Conservation (phyloP, 2,329 filamentous ascomycete species). For the Diaporthe ampelina region DNA sequence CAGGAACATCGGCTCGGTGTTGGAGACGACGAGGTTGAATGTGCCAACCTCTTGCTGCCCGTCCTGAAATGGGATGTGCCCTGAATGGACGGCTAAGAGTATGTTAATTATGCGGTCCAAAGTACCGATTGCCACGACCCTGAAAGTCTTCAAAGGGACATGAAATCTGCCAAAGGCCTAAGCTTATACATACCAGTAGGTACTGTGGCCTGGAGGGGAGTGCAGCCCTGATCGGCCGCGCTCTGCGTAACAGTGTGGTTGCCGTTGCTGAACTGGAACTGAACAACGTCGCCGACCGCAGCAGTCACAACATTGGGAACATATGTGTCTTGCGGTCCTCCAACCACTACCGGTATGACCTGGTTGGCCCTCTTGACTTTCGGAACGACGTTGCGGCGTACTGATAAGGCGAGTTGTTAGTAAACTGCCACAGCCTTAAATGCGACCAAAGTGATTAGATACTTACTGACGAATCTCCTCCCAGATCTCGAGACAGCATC, state of each 20-base stretch:
- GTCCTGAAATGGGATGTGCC: constrained; percentile 55
- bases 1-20: constrained; percentile 61
- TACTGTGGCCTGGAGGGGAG: constrained; percentile 52
- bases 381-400: constrained; percentile 21
- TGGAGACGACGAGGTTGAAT: constrained; percentile 63
- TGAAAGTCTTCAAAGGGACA: neutral
- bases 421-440: neutral
- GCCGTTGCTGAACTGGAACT: constrained; percentile 47
- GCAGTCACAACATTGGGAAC: constrained; percentile 43
- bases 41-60: constrained; percentile 55
- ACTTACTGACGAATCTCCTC: constrained; percentile 27
- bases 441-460: too few relatives aligned
- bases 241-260: constrained; percentile 56
- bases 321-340: constrained; percentile 42
- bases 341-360: constrained; percentile 43
- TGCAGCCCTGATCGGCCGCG: constrained; percentile 52
- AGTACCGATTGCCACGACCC: too few relatives aligned
- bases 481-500: constrained; percentile 25
- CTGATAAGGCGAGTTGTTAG: neutral
- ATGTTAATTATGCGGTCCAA: neutral
- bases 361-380: constrained; percentile 32
- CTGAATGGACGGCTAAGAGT: constrained; percentile 53
- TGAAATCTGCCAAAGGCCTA: too few relatives aligned
- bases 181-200: constrained; percentile 7
- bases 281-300: constrained; percentile 44